A percentile compares a stretch with the other conserved stretches of the same genome.
Conservation (phyloP, 345 rosid genomes). For the Populus deltoides region DNA sequence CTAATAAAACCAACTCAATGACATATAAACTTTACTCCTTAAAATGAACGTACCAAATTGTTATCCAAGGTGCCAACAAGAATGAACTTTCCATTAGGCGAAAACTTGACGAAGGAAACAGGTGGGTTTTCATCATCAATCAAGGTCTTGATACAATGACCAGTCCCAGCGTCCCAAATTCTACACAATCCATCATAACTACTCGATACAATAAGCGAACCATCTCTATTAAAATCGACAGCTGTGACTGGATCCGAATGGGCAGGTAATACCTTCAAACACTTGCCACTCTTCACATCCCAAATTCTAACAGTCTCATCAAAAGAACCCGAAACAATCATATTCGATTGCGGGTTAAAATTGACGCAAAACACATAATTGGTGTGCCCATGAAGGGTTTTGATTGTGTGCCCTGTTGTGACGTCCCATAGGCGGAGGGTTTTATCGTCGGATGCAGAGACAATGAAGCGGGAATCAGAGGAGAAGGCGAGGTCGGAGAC, state of each 20-base stretch:
- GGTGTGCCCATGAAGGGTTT: conserved; percentile 76
- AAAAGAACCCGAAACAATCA: conserved; percentile 85
- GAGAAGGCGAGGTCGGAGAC: conserved; percentile 92
- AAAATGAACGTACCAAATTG: conserved; percentile 51
- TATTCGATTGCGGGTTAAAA: conserved; percentile 82
- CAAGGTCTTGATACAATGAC: conserved; percentile 79
- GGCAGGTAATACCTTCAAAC: conserved; percentile 88
- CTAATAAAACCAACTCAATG: too few relatives aligned
- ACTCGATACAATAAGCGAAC: conserved; percentile 76
- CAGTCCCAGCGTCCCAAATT: conserved; percentile 87
- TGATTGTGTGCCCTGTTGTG: conserved; percentile 53
- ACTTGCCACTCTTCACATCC: conserved; percentile 85
- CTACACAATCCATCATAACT: conserved; percentile 91
- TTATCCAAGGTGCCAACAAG: conserved; percentile 87
- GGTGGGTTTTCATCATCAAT: conserved; percentile 94
- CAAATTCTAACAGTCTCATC: conserved; percentile 92
- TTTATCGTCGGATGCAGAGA: conserved; percentile 91
- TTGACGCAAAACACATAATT: conserved; percentile 75
- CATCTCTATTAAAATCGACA: conserved; percentile 81
- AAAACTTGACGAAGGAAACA: conserved; percentile 79
- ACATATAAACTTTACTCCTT: too few relatives aligned
- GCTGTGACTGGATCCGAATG: conserved; percentile 94
- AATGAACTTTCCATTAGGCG: conserved; percentile 88
- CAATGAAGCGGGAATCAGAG: conserved; percentile 73
- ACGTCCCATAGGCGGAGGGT: conserved; percentile 92